A percentile compares a stretch with the other conserved stretches of the same genome.
Conservation (phyloP, 2,329 filamentous ascomycete genomes). For the Canariomyces notabilis region DNA sequence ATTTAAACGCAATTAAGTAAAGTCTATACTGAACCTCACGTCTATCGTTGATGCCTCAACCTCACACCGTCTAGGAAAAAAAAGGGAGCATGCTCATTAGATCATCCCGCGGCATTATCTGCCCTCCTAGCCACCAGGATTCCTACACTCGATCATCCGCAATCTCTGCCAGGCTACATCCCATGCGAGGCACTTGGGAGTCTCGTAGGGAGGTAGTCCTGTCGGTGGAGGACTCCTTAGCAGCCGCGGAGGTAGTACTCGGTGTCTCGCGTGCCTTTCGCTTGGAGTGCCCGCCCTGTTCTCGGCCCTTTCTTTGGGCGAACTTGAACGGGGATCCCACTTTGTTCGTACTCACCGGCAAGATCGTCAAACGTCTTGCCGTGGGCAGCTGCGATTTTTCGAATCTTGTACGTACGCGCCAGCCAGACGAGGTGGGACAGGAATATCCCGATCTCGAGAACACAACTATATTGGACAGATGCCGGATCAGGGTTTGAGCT, state of each 20-base stretch:
- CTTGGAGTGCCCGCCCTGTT: background rate
- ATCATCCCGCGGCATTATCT: too few relatives aligned
- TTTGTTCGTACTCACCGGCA: conserved; percentile 31
- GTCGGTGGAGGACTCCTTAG: background rate
- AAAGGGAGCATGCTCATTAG: too few relatives aligned
- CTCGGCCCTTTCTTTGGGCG: conserved; percentile 29
- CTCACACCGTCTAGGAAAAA: too few relatives aligned
- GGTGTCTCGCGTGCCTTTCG: background rate
- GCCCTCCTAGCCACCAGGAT: too few relatives aligned
- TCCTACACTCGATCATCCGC: too few relatives aligned
- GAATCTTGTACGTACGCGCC: conserved; percentile 47
- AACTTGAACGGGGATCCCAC: conserved; percentile 33
- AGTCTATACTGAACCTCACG: too few relatives aligned
- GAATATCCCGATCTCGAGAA: conserved; percentile 58
- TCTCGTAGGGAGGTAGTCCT: background rate
- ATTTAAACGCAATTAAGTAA: too few relatives aligned
- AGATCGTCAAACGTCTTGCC: conserved; percentile 54
- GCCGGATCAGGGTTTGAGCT: too few relatives aligned
- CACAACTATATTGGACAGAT: too few relatives aligned
- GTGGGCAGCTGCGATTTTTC: conserved; percentile 45
- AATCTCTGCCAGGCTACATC: background rate
- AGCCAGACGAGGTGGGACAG: conserved; percentile 55
- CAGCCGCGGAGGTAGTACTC: background rate
- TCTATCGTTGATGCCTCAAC: too few relatives aligned
- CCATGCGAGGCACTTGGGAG: background rate